Evolutionary conservation across 306 rosid species (phyloP), one percentile per base, ranked within the genome.

Genomic region (Trifolium repens): DNA sequence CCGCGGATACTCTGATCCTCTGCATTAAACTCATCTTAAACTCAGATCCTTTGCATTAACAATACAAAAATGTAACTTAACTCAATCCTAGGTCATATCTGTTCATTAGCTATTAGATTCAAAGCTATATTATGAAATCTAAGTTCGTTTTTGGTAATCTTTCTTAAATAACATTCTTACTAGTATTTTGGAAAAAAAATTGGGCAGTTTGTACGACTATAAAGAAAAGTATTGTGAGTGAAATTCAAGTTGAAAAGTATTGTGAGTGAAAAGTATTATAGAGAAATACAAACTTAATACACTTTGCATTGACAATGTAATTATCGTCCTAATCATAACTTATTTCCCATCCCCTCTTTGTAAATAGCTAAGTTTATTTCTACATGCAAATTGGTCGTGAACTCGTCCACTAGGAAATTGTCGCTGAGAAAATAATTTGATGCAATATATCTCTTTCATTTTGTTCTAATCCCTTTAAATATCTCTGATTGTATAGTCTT

Each of bases 271-370:
- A 22, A 22, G 24, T 60, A 34, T n/a, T n/a, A n/a, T 73, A 73
- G 73, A 63, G 46, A 63, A 42, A 54, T 52, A n/a, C 47, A 64
- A 78, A 55, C 60, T 14, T 43, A 54, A 34, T 69, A 71, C 74
- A 44, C 35, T 27, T 27, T 54, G 24, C 58, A 22, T 37, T 67
- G 69, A 47, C 57, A 37, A 24, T 69, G 30, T 52, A 50, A 15
- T 37, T 62, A 35, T 37, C 16, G 15, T n/a, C 11, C n/a, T 62
- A 62, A 37, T 37, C 22, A 37, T 63, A 63, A 63, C 46, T 34
- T 62, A 62, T 34, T 34, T n/a, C 11, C 11, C 24, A 26, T 71
- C 75, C 12, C 19, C 37, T 60, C 43, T 19, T 67, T 72, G 60
- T 52, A 44, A 58, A 43, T 35, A 66, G 12, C 44, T 44, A 14